Evolutionary conservation across 164 flowering plant genomes (phyloP).

Genomic region (Umbellularia californica): DNA sequence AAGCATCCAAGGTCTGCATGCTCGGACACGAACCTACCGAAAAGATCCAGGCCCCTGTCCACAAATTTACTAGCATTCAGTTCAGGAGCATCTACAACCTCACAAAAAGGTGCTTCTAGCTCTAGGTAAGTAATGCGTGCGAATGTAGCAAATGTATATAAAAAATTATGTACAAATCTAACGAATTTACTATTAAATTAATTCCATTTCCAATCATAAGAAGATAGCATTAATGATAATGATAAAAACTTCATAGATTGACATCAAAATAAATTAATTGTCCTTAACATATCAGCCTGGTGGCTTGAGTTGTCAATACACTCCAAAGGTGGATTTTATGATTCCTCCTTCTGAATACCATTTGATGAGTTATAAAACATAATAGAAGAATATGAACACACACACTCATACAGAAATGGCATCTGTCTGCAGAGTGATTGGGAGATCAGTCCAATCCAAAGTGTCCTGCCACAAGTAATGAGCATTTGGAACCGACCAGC

Average conservation of each 20-base stretch:
- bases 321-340: not conserved
- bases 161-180: not conserved
- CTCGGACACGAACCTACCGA: not conserved
- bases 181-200: not conserved
- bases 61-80: not conserved
- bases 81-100: not conserved
- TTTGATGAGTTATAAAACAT: not conserved
- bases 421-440: slow-evolving; percentile 77
- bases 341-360: not conserved
- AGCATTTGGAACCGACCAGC: slow-evolving; percentile 69
- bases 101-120: not conserved
- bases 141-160: too few species aligned
- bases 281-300: not conserved
- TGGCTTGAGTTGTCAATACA: not conserved
- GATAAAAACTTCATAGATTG: not conserved
- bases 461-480: slow-evolving; percentile 86
- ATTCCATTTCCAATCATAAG: not conserved
- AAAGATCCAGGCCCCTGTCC: not conserved
- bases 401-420: slow-evolving; percentile 46
- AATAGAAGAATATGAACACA: slow-evolving; percentile 17
- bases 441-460: slow-evolving; percentile 76
- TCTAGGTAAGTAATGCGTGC: too few species aligned
- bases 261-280: not conserved
- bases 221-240: not conserved
- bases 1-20: not conserved